Percentiles rank a stretch among this genome's conserved stretches.
phyloP scores from a whole-genome alignment of 805 yeast genomes.

The Ogataea parapolymorpha region DNA sequence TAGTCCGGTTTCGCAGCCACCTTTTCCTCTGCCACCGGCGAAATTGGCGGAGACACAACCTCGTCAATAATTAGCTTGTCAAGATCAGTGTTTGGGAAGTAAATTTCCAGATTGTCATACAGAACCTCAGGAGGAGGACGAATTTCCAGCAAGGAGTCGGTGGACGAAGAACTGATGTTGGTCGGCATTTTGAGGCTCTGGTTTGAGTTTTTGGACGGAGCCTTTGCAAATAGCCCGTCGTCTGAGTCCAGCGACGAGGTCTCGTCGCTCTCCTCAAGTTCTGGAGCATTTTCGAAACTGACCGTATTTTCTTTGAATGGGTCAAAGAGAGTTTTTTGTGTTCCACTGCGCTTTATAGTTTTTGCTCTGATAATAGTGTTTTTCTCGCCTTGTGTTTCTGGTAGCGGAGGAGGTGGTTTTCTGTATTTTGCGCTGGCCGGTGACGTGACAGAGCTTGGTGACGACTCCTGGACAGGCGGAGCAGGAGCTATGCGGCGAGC shows the following conservation, averaged over 20 bases:
- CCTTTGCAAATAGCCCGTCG: conserved; percentile 60
- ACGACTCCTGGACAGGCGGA: conserved; percentile 33
- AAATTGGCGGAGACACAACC: conserved; percentile 55
- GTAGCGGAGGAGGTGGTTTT: conserved; percentile 27
- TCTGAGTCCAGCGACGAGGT: conserved; percentile 43
- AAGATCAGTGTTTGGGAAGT: conserved; percentile 87
- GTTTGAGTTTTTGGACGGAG: conserved; percentile 24
- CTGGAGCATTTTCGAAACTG: conserved; percentile 73
- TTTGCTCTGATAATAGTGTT: conserved; percentile 11
- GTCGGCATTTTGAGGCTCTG: conserved; percentile 5
- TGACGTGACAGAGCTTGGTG: conserved; percentile 8
- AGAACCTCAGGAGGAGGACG: conserved; percentile 95
- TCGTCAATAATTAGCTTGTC: conserved; percentile 88
- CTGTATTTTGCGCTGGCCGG: conserved; percentile 12
- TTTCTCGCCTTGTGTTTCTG: conserved; percentile 6
- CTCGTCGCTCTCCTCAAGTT: conserved; percentile 33
- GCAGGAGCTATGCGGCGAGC: conserved; percentile 74
- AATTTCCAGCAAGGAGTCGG: conserved; percentile 47
- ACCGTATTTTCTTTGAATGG: conserved; percentile 69
- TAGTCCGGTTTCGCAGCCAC: conserved; percentile 15
- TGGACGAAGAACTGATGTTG: conserved; percentile 20
- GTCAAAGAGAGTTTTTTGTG: conserved; percentile 31
- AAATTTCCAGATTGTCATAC: conserved; percentile 85
- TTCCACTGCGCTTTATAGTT: conserved; percentile 15
- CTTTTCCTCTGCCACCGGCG: conserved; percentile 36